Conservation (phyloP, 495 filamentous ascomycete genomes). For the Aspergillus sclerotioniger region DNA sequence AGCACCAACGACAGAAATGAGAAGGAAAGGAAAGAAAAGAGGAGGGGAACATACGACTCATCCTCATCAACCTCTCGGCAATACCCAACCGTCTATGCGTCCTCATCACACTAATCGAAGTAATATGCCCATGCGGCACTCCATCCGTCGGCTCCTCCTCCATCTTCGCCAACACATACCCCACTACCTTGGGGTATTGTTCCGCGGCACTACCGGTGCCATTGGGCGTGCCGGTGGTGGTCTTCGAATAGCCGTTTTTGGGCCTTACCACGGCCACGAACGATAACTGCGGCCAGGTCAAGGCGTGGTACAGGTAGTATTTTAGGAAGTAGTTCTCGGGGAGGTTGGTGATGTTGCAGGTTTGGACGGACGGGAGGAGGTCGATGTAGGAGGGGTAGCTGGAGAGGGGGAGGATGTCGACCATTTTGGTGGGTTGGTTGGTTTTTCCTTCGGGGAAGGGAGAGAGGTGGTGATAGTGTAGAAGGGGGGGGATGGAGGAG, state of each 20-base stretch:
- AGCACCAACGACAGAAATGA: slow-evolving; percentile 1
- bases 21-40: slow-evolving; percentile 4
- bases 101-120: slow-evolving; percentile 90
- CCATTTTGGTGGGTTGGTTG: slow-evolving; percentile 42
- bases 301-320: slow-evolving; percentile 99
- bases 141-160: slow-evolving; percentile 95
- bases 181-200: slow-evolving; percentile 95
- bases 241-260: slow-evolving; percentile 49
- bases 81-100: slow-evolving; percentile 89
- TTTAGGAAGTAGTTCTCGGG: slow-evolving; percentile 99
- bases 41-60: slow-evolving; percentile 70
- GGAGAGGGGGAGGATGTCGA: slow-evolving; percentile 51
- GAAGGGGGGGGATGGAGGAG: too few species aligned
- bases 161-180: slow-evolving; percentile 99
- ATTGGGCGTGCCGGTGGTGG: slow-evolving; percentile 10
- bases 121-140: slow-evolving; percentile 94
- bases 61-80: slow-evolving; percentile 94
- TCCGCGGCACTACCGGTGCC: slow-evolving; percentile 47
- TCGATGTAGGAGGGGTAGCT: slow-evolving; percentile 52
- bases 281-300: slow-evolving; percentile 95
- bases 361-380: slow-evolving; percentile 89
- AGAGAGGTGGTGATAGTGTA: too few species aligned
- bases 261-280: slow-evolving; percentile 95
- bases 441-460: not conserved
- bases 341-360: slow-evolving; percentile 97